A percentile compares a stretch with the other conserved stretches of the same genome.
phyloP scores from a whole-genome alignment of 805 yeast species.

The Pichia cabralensis region DNA sequence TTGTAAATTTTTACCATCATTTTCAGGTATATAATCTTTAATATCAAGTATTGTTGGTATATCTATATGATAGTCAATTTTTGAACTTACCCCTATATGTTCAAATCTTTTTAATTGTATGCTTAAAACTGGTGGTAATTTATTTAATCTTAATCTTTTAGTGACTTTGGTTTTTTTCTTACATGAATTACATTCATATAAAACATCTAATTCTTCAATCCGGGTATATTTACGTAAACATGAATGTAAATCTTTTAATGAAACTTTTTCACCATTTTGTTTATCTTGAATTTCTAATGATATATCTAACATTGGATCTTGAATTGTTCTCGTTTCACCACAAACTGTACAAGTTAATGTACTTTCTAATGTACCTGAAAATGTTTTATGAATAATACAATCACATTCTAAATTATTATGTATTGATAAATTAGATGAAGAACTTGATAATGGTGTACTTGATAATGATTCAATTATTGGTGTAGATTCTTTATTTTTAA shows the following conservation, averaged over 20 bases:
- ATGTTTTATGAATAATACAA: slow-evolving; percentile 76
- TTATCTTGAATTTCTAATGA: slow-evolving; percentile 60
- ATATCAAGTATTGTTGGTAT: slow-evolving; percentile 70
- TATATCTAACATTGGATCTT: slow-evolving; percentile 85
- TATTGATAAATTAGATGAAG: background rate
- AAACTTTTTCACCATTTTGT: slow-evolving; percentile 12
- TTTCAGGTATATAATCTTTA: slow-evolving; percentile 39
- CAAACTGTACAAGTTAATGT: slow-evolving; percentile 69
- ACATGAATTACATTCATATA: slow-evolving; percentile 65
- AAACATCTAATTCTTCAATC: slow-evolving; percentile 65
- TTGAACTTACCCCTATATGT: slow-evolving; percentile 50
- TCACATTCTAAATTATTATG: slow-evolving; percentile 32
- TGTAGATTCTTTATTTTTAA: slow-evolving; percentile 15
- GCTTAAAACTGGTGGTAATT: slow-evolving; percentile 67
- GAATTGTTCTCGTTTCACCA: slow-evolving; percentile 49
- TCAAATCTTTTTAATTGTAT: slow-evolving; percentile 79
- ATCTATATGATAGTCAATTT: slow-evolving; percentile 64
- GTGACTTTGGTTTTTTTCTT: slow-evolving; percentile 50
- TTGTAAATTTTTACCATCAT: background rate
- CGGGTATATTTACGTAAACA: slow-evolving; percentile 73
- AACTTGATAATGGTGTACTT: background rate
- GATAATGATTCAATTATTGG: no score
- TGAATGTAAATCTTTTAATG: slow-evolving; percentile 35
- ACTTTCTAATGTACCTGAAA: slow-evolving; percentile 76
- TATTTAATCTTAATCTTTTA: slow-evolving; percentile 60